Conservation (phyloP, 2,329 filamentous ascomycete genomes). For the Teratosphaeria destructans region DNA sequence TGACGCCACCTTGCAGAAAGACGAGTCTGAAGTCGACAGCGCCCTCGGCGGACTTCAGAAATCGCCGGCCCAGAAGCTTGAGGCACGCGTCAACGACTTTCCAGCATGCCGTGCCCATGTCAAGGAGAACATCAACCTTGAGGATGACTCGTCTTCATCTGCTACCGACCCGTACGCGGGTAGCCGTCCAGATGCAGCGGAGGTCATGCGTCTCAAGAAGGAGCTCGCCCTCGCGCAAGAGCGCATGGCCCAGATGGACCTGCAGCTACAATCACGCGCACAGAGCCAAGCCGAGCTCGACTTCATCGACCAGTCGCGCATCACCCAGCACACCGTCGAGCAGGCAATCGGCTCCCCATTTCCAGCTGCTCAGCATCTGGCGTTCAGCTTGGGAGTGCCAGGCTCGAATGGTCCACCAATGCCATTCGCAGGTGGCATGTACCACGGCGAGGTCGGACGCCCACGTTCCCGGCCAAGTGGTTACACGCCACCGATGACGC, state of each 20-base stretch:
- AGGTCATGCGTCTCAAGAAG: conserved; percentile 57
- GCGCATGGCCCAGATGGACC: conserved; percentile 60
- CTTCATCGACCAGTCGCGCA: conserved; percentile 45
- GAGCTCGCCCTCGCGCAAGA: conserved; percentile 62
- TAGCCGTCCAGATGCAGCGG: conserved; percentile 37
- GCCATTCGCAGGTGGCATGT: not conserved
- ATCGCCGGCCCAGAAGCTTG: conserved; percentile 33
- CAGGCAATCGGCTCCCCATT: conserved; percentile 30
- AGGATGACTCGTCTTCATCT: conserved; percentile 23
- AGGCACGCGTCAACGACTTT: conserved; percentile 64
- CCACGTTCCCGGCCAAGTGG: conserved; percentile 6
- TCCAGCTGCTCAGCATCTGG: conserved; percentile 19
- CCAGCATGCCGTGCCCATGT: conserved; percentile 33
- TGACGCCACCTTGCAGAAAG: conserved; percentile 2
- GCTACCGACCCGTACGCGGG: conserved; percentile 23
- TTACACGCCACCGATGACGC: conserved; percentile 20
- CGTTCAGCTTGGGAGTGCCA: conserved; percentile 17
- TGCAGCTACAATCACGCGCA: conserved; percentile 42
- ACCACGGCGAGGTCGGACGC: conserved; percentile 1
- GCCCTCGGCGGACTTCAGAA: conserved; percentile 6
- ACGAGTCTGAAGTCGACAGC: not conserved
- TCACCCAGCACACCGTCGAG: conserved; percentile 49
- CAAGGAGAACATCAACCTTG: conserved; percentile 3
- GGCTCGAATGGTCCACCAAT: not conserved
- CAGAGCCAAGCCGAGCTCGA: conserved; percentile 25